phyloP scores from a whole-genome alignment of 129 eudicot species.

The Gnaphalium uliginosum region DNA sequence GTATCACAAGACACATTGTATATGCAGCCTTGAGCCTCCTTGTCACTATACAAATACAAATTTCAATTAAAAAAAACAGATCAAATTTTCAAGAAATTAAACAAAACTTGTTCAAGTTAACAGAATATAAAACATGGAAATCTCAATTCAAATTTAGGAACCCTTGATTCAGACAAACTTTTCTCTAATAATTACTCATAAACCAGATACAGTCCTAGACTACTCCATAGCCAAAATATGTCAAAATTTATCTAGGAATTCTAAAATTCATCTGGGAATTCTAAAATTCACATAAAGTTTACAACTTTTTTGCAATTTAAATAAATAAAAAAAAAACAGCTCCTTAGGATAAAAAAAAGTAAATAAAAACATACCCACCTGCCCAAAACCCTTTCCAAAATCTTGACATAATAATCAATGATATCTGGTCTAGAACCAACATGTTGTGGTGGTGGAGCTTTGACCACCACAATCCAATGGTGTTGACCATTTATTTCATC shows the following conservation, averaged over 20 bases:
- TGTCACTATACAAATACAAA: slow-evolving; percentile 54
- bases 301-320: neutral
- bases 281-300: slow-evolving; percentile 7
- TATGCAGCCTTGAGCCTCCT: slow-evolving; percentile 77
- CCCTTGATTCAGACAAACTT: neutral
- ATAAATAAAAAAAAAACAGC: neutral
- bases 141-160: neutral
- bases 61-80: slow-evolving; percentile 5
- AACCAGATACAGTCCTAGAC: neutral
- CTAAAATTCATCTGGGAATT: slow-evolving; percentile 12
- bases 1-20: slow-evolving; percentile 68
- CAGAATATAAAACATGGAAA: neutral
- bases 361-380: slow-evolving; percentile 43
- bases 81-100: neutral
- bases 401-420: slow-evolving; percentile 66
- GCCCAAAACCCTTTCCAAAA: slow-evolving; percentile 54
- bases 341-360: neutral
- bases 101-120: neutral
- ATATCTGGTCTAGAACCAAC: slow-evolving; percentile 45
- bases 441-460: slow-evolving; percentile 47
- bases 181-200: neutral
- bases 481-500: slow-evolving; percentile 19
- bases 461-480: slow-evolving; percentile 72
- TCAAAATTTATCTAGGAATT: slow-evolving; percentile 7
- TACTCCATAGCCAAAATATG: no score